Evolutionary conservation across 768 basidiomycete genomes (phyloP), one percentile per base, ranked within the genome.

Genomic region (Coprinellus micaceus): DNA sequence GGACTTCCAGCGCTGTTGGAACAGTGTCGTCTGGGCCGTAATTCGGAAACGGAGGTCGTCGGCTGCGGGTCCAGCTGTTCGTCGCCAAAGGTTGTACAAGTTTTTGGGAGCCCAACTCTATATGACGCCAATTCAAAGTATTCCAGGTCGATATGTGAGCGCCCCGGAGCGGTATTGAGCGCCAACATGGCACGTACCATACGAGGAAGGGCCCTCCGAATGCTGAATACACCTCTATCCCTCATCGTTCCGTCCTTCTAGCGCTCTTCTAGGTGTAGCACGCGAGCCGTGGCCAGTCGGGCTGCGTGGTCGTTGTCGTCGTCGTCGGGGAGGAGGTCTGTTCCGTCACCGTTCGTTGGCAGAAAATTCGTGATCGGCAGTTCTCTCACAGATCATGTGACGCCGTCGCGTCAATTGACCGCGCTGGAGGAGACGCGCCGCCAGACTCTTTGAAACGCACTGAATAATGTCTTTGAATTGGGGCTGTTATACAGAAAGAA

Each of bases 71-170:
- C 66, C 85, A 53, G 65, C 69, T 2, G 89, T 90, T 29, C 95
- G 88, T 59, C 80, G 78, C 84, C 86, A 92, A 46, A 97, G 79
- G 73, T 93, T 95, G 80, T 85, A 97, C 19, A 98, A 76, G 73
- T 98, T 98, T 63, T 84, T 82, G 0, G 87, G 83, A 11, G 83
- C 75, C 96, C 96, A 98, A 73, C 88, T 91, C 94, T 96, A 71
- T 46, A 37, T 49, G 17, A 47, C 11, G 36, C 36, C 36, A 37
- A 17, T 37, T 9, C 41, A 10, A 58, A 26, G 52, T 47, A 29
- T 29, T 33, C 41, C 43, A 24, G n/a, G n/a, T n/a, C n/a, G n/a
- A n/a, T n/a, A n/a, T n/a, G n/a, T n/a, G n/a, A n/a, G n/a, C n/a
- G n/a, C n/a, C n/a, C n/a, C n/a, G n/a, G n/a, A n/a, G n/a, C n/a